These are phyloP conservation scores for Mucor piriformis DNA, from an alignment of 371 early-diverging fungal species.

Conservation along the genomic window DNA sequence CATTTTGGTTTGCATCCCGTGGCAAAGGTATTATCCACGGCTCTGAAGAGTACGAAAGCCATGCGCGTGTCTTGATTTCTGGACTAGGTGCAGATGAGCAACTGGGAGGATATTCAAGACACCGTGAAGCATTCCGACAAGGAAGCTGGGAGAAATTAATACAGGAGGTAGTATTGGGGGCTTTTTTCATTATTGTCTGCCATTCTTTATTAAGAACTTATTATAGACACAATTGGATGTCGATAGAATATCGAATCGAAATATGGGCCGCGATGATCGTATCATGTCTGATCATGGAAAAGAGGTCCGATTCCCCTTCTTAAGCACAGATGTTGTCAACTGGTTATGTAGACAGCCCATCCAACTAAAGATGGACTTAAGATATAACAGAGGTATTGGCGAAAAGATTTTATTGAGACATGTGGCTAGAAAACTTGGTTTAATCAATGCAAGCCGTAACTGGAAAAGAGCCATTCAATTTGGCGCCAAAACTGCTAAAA, in stretches of 20 bases:
- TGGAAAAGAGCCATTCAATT: constrained; percentile 96
- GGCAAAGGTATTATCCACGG: constrained; percentile 59
- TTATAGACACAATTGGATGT: constrained; percentile 81
- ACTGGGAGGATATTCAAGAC: constrained; percentile 91
- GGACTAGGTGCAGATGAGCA: constrained; percentile 98
- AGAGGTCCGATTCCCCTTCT: constrained; percentile 91
- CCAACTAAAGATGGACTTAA: constrained; percentile 79
- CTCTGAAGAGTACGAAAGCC: constrained; percentile 53
- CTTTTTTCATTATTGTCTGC: not conserved
- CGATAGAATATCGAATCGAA: constrained; percentile 81
- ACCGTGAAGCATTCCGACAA: constrained; percentile 73
- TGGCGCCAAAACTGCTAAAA: constrained; percentile 94
- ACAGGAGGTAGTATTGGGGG: constrained; percentile 49
- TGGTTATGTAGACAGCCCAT: constrained; percentile 75
- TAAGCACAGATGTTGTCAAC: constrained; percentile 72
- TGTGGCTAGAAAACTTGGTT: constrained; percentile 61
- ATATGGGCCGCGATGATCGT: constrained; percentile 92
- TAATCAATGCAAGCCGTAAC: constrained; percentile 52
- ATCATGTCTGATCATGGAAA: constrained; percentile 88
- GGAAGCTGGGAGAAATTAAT: constrained; percentile 71
- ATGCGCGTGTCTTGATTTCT: constrained; percentile 80
- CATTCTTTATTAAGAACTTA: not conserved
- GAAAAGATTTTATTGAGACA: constrained; percentile 89
- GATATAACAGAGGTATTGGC: constrained; percentile 82
- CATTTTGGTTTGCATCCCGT: constrained; percentile 94